Percentiles rank a stretch among this genome's conserved stretches.
Evolutionary conservation across 148 eudicot genomes (phyloP).

Genomic region (Linanthus parryae): DNA sequence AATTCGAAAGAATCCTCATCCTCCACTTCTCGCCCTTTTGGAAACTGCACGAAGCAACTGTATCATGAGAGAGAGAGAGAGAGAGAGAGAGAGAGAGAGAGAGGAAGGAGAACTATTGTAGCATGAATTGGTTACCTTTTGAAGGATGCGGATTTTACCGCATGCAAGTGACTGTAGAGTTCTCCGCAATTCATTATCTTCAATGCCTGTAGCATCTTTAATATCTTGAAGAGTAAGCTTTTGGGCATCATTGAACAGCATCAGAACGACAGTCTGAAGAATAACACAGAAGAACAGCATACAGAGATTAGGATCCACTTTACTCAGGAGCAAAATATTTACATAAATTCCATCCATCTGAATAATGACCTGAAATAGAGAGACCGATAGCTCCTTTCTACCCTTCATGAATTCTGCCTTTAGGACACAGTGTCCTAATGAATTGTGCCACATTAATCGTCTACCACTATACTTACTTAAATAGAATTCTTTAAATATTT

Average conservation of each 20-base stretch:
- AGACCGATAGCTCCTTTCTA: constrained; percentile 94
- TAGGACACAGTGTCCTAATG: constrained; percentile 90
- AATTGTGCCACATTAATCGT: constrained; percentile 98
- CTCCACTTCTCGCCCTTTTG: constrained; percentile 92
- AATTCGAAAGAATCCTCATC: constrained; percentile 75
- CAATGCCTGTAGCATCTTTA: constrained; percentile 84
- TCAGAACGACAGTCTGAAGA: constrained; percentile 78
- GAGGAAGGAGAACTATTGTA: too few species aligned
- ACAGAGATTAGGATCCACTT: constrained; percentile 1
- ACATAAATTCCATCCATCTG: not conserved
- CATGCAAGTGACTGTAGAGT: constrained; percentile 97
- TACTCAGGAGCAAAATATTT: not conserved
- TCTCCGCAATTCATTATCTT: constrained; percentile 90
- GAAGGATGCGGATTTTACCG: constrained; percentile 95
- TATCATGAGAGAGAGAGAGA: not conserved
- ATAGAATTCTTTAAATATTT: constrained; percentile 92
- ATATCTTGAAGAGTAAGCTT: constrained; percentile 90
- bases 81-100: not conserved
- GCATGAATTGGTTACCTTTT: constrained; percentile 41
- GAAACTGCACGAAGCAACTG: constrained; percentile 33
- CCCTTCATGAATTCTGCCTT: constrained; percentile 88
- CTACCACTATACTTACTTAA: constrained; percentile 93
- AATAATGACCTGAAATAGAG: constrained; percentile 75
- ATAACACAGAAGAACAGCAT: constrained; percentile 10
- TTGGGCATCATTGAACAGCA: constrained; percentile 93